Conservation (phyloP, 306 rosid genomes). For the Crotalaria pallida region DNA sequence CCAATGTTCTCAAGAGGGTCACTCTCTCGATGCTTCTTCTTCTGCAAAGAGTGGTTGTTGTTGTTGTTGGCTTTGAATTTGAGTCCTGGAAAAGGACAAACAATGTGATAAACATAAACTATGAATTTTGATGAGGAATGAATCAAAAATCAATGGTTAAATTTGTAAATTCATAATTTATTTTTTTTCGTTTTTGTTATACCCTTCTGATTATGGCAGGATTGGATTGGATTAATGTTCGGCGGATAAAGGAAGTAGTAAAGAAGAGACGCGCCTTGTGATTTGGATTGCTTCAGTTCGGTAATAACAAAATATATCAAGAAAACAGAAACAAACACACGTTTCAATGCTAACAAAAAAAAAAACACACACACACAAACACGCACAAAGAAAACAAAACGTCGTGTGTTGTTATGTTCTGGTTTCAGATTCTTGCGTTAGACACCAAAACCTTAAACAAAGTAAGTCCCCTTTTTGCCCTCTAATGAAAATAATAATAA, state of each 20-base stretch:
- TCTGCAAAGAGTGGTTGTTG: neutral
- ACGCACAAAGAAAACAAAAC: slow-evolving; percentile 5
- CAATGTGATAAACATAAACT: no score
- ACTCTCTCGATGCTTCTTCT: neutral
- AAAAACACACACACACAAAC: no score
- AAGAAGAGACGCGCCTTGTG: neutral
- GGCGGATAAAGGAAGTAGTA: neutral
- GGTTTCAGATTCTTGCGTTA: slow-evolving; percentile 17
- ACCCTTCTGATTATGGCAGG: neutral
- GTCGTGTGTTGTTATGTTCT: neutral
- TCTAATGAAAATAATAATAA: neutral
- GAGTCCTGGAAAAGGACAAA: slow-evolving; percentile 14
- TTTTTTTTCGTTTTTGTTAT: neutral
- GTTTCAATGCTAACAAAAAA: neutral
- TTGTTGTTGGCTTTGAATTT: neutral
- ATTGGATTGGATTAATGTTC: slow-evolving; percentile 24
- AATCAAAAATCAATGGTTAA: slow-evolving; percentile 16
- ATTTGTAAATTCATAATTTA: neutral
- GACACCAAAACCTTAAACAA: slow-evolving; percentile 6
- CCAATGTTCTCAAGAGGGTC: neutral
- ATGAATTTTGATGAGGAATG: neutral
- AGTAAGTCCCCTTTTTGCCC: slow-evolving; percentile 7
- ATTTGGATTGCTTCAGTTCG: neutral
- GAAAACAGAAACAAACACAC: slow-evolving; percentile 10
- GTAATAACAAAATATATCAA: neutral